Percentiles rank a stretch among this genome's conserved stretches.
Evolutionary conservation across 2,329 filamentous ascomycete genomes (phyloP).

Genomic region (Colletotrichum lindemuthianum): DNA sequence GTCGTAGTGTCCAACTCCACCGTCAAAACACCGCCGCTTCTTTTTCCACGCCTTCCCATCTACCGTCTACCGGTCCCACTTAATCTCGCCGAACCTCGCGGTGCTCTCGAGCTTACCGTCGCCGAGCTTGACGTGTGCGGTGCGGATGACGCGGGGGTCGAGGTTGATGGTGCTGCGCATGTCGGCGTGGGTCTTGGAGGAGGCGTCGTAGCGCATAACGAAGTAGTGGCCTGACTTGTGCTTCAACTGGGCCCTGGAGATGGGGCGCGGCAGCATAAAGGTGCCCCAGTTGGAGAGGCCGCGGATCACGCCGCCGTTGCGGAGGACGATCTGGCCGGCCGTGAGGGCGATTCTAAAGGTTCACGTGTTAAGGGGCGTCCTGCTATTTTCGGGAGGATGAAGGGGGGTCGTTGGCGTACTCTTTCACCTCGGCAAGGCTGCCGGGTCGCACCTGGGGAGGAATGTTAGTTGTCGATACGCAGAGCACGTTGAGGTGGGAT

Average conservation of each 20-base stretch:
- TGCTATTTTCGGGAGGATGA: constrained; percentile 14
- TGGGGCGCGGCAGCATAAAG: constrained; percentile 84
- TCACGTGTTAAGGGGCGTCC: background rate
- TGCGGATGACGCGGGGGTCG: constrained; percentile 90
- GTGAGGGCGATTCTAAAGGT: constrained; percentile 82
- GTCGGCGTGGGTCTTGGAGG: constrained; percentile 75
- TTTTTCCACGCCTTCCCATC: background rate
- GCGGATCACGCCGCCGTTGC: constrained; percentile 87
- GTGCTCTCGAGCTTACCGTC: constrained; percentile 65
- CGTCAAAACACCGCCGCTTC: background rate
- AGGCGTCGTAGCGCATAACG: constrained; percentile 94
- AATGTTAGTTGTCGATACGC: constrained; percentile 20
- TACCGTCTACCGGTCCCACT: constrained; percentile 54
- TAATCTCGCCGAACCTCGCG: constrained; percentile 58
- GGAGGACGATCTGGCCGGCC: constrained; percentile 83
- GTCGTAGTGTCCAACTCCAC: too few species aligned
- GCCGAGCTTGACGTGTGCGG: constrained; percentile 88
- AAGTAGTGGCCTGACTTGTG: constrained; percentile 95
- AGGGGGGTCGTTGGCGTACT: constrained; percentile 67
- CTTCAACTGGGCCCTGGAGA: constrained; percentile 82
- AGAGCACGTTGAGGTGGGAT: background rate
- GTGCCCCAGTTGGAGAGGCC: constrained; percentile 96
- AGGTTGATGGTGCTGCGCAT: constrained; percentile 80
- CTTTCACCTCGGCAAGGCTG: constrained; percentile 91
- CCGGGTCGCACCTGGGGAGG: constrained; percentile 83